Base-by-base conservation (phyloP, 148 eudicot genomes). In the Camellia japonica region DNA sequence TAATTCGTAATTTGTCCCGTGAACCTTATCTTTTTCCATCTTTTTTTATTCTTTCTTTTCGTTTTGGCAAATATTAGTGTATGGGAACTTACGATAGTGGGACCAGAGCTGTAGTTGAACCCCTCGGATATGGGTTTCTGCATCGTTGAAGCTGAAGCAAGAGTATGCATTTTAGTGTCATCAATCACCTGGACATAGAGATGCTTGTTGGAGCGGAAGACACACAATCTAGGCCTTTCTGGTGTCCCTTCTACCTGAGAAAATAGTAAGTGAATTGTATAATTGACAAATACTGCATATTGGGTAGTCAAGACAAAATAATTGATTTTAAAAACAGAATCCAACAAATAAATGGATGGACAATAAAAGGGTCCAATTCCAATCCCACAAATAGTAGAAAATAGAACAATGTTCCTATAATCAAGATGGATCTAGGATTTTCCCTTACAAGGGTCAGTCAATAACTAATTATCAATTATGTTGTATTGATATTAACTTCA, bases 171-270 rank as follows among this genome's bases (percentile, higher is more conserved):
- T 85, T 88, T 95, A 7, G 92, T 82, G 81, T 93, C 98, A 82
- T 95, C 98, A 47, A 95, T 95, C 74, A 95, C 98, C 82, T 93
- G 98, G 72, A 85, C 98, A 85, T 93, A 91, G 19, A 95, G 44
- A 85, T 95, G 98, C 84, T 95, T 95, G 91, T 93, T 95, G 80
- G 98, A 95, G 79, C 98, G 96, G 83, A 90, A 95, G 15, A 95
- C 97, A 75, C 94, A 86, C 42, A 95, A 62, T 76, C 98, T 89
- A 64, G 98, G 98, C 82, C 98, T 93, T 80, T 95, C 98, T 30
- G 94, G 84, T 75, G 98, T 95, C 75, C 98, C 98, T 88, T 95
- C 98, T 72, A 95, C 94, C 98, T 94, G 87, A 73, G 52, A 67
- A 69, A 38, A 75, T 55, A 79, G 44, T 5, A 63, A 42, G 3